A percentile compares a stretch with the other conserved stretches of the same genome.
Conservation (phyloP, 495 filamentous ascomycete species). For the Trichoderma asperelloides region DNA sequence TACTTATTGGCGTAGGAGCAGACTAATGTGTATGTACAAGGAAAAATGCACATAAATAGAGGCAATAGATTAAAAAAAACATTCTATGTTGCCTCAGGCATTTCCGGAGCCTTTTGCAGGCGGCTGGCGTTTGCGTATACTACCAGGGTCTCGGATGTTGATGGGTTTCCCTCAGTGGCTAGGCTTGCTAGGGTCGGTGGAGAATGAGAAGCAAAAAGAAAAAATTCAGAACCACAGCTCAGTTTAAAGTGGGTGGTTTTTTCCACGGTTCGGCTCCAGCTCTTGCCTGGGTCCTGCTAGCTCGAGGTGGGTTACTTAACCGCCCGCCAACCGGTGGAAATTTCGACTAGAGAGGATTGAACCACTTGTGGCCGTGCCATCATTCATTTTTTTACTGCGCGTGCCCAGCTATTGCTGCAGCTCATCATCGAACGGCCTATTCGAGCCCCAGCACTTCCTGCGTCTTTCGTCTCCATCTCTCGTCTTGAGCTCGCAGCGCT, state of each 20-base stretch:
- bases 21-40: too few species aligned
- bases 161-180: constrained; percentile 21
- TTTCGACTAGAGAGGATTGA: background rate
- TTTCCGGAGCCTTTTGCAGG: background rate
- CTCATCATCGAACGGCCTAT: constrained; percentile 5
- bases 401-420: constrained; percentile 33
- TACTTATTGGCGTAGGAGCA: too few species aligned
- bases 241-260: background rate
- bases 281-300: background rate
- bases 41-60: background rate
- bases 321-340: background rate
- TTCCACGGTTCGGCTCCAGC: background rate
- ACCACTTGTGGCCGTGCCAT: constrained; percentile 1
- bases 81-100: background rate
- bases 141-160: background rate
- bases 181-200: constrained; percentile 42
- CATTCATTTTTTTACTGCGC: background rate
- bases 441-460: background rate
- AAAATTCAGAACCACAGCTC: background rate
- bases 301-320: background rate
- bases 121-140: background rate
- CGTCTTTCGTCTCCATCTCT: constrained; percentile 39
- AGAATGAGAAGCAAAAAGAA: constrained; percentile 48
- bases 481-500: constrained; percentile 58
- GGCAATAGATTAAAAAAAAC: background rate